Conservation (phyloP, 768 basidiomycete genomes). For the Boletus rubescentipes region DNA sequence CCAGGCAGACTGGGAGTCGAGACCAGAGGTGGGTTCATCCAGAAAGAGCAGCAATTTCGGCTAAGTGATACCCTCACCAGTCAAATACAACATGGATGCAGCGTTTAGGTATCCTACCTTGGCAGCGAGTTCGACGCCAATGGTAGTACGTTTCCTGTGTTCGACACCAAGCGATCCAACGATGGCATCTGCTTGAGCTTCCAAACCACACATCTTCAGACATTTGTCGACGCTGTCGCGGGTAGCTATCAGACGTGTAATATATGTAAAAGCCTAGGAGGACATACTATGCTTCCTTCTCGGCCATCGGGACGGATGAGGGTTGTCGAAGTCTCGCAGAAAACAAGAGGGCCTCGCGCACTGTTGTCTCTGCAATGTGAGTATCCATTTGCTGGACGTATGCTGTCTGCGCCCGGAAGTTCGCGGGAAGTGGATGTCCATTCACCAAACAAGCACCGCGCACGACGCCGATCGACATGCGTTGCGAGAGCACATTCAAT, state of each 20-base stretch:
- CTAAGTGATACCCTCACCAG: background rate
- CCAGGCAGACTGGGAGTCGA: conserved; percentile 55
- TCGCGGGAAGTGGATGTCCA: conserved; percentile 47
- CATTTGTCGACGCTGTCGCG: conserved; percentile 48
- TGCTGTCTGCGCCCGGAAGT: conserved; percentile 62
- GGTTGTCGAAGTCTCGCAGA: conserved; percentile 83
- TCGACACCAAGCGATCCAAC: conserved; percentile 55
- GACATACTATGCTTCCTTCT: conserved; percentile 79
- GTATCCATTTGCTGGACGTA: conserved; percentile 74
- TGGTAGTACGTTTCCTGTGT: conserved; percentile 55
- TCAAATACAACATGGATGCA: background rate
- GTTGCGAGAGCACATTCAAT: conserved; percentile 57
- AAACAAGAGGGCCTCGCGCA: conserved; percentile 77
- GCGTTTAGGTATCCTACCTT: conserved; percentile 33
- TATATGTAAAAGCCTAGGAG: background rate
- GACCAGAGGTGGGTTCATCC: conserved; percentile 60
- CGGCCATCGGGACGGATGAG: conserved; percentile 53
- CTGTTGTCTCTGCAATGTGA: conserved; percentile 72
- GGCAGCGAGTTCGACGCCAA: conserved; percentile 60
- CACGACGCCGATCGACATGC: conserved; percentile 47
- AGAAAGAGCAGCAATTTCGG: conserved; percentile 54
- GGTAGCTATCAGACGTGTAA: background rate
- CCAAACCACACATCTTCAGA: conserved; percentile 66
- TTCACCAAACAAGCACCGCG: conserved; percentile 56
- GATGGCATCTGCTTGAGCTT: conserved; percentile 58